These are phyloP conservation scores for Populus nigra DNA, from an alignment of 345 rosid genomes.

Conservation along the genomic window DNA sequence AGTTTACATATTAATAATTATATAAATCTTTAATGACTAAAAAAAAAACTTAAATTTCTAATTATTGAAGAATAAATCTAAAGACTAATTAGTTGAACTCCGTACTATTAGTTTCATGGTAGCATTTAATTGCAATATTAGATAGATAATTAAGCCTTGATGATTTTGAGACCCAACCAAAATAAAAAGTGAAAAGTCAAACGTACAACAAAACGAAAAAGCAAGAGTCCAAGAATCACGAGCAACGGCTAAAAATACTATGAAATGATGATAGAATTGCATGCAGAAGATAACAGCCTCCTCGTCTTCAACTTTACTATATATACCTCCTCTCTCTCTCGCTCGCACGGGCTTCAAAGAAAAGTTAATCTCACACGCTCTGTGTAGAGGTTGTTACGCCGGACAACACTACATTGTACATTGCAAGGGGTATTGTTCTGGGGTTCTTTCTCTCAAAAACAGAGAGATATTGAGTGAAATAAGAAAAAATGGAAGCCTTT, in stretches of 20 bases:
- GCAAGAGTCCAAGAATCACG: neutral
- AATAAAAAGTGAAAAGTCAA: neutral
- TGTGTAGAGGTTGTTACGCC: neutral
- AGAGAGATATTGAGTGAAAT: neutral
- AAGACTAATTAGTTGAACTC: no score
- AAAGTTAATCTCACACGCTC: neutral
- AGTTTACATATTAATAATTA: no score
- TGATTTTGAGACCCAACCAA: neutral
- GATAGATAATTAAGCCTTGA: no score
- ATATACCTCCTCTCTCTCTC: neutral
- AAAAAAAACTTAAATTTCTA: no score
- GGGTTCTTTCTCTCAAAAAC: neutral
- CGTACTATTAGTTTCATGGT: no score
- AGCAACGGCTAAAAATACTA: neutral
- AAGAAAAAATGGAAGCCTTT: constrained; percentile 51
- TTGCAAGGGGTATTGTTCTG: neutral
- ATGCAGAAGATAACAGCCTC: neutral
- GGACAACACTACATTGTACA: neutral
- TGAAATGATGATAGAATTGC: neutral
- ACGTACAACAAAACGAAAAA: neutral
- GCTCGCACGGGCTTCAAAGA: neutral
- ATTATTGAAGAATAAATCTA: no score
- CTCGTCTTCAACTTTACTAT: neutral
- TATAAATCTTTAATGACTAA: no score
- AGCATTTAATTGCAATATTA: no score